Conservation (phyloP, 441 rosid genomes). For the Eruca vesicaria region DNA sequence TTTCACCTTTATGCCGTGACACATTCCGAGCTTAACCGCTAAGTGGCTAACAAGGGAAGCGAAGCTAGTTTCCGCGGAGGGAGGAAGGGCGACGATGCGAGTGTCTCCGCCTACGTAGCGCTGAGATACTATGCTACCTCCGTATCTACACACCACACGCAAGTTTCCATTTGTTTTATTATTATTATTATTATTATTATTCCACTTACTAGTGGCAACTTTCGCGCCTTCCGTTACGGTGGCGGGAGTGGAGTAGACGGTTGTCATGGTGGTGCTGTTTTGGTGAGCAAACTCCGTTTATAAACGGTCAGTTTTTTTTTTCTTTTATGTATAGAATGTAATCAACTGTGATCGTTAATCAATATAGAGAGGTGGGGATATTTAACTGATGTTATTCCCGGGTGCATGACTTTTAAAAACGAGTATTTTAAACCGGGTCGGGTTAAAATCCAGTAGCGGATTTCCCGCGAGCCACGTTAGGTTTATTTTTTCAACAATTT, state of each 20-base stretch:
- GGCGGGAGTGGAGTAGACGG: constrained; percentile 30
- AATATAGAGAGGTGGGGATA: constrained; percentile 13
- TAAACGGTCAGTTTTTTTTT: background rate
- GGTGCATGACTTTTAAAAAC: constrained; percentile 24
- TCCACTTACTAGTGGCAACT: background rate
- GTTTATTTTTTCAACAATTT: no score
- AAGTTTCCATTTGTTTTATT: constrained; percentile 36
- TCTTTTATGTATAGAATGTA: background rate
- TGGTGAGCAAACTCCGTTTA: constrained; percentile 14
- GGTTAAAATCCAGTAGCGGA: no score
- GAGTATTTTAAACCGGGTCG: background rate
- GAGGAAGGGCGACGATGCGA: constrained; percentile 56
- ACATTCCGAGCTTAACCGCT: constrained; percentile 39
- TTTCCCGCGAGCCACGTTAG: no score
- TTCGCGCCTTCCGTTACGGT: constrained; percentile 18
- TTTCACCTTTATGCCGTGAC: constrained; percentile 43
- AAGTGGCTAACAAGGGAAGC: constrained; percentile 45
- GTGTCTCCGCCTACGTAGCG: constrained; percentile 70
- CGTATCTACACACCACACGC: constrained; percentile 75
- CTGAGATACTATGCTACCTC: constrained; percentile 54
- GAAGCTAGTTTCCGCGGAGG: constrained; percentile 30
- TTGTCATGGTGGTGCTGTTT: constrained; percentile 24
- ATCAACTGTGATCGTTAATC: constrained; percentile 19
- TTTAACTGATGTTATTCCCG: constrained; percentile 1
- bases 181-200: background rate